A percentile compares a stretch with the other conserved stretches of the same genome.
Conservation (phyloP, 208 protist genomes). For the Angomonas ambiguus region DNA sequence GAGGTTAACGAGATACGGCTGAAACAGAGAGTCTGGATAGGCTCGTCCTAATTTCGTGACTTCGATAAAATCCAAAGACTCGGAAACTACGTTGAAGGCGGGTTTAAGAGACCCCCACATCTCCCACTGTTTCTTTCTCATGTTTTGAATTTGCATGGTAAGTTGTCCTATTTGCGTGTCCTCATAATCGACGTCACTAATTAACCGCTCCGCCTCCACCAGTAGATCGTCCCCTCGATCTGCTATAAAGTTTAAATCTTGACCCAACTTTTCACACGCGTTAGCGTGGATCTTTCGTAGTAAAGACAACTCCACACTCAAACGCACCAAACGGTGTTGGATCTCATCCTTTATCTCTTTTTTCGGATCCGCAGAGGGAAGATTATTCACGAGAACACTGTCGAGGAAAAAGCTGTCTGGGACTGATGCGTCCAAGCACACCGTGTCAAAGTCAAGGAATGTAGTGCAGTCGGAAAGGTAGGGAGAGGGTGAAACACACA, state of each 20-base stretch:
- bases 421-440: slow-evolving; percentile 23
- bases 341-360: slow-evolving; percentile 25
- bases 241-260: slow-evolving; percentile 40
- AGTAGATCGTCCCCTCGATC: slow-evolving; percentile 28
- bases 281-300: slow-evolving; percentile 17
- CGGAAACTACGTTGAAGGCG: slow-evolving; percentile 28
- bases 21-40: slow-evolving; percentile 43
- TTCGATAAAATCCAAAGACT: slow-evolving; percentile 48
- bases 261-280: slow-evolving; percentile 22
- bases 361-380: slow-evolving; percentile 13
- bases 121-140: slow-evolving; percentile 35
- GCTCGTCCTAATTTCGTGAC: slow-evolving; percentile 47
- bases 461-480: slow-evolving; percentile 10
- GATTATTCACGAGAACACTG: neutral
- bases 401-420: slow-evolving; percentile 2
- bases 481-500: slow-evolving; percentile 37
- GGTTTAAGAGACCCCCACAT: slow-evolving; percentile 46
- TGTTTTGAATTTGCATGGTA: slow-evolving; percentile 31
- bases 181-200: slow-evolving; percentile 51
- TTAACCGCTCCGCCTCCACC: slow-evolving; percentile 31
- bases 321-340: slow-evolving; percentile 20
- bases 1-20: slow-evolving; percentile 40
- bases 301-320: slow-evolving; percentile 21
- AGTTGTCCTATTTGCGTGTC: slow-evolving; percentile 46
- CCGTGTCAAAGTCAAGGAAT: slow-evolving; percentile 20